Percentiles rank a stretch among this genome's conserved stretches.
Evolutionary conservation across 805 yeast genomes (phyloP).

Genomic region (Ogataea nitratoaversa): DNA sequence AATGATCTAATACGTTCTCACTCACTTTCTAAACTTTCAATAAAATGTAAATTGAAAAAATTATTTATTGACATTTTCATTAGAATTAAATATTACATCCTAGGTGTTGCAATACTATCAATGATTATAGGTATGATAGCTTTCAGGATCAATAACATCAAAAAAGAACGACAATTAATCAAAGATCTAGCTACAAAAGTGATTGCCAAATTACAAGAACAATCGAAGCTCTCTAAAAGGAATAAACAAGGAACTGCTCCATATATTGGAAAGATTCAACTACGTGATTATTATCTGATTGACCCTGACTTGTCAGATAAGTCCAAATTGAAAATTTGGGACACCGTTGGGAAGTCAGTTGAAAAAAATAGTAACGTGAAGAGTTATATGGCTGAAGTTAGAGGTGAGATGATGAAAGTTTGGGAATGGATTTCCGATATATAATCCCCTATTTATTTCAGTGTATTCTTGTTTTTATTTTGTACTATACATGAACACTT

Average conservation of each 20-base stretch:
- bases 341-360: constrained; percentile 45
- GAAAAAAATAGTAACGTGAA: constrained; percentile 67
- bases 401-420: constrained; percentile 83
- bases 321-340: constrained; percentile 54
- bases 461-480: no score
- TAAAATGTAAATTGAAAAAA: constrained; percentile 26
- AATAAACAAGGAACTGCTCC: constrained; percentile 27
- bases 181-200: constrained; percentile 46
- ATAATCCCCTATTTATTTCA: constrained; percentile 7
- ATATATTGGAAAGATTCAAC: constrained; percentile 65
- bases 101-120: constrained; percentile 7
- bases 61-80: constrained; percentile 19
- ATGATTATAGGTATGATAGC: constrained; percentile 17
- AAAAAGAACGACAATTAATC: constrained; percentile 37
- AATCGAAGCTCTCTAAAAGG: constrained; percentile 34
- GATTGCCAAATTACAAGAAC: constrained; percentile 45
- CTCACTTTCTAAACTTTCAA: constrained; percentile 25
- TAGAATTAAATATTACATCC: constrained; percentile 21
- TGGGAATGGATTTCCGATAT: constrained; percentile 77
- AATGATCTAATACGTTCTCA: constrained; percentile 21
- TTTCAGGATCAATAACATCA: constrained; percentile 34
- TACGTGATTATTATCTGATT: constrained; percentile 59
- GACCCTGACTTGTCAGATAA: constrained; percentile 33
- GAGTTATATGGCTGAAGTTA: constrained; percentile 59
- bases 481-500: no score